A percentile compares a stretch with the other conserved stretches of the same genome.
phyloP scores from a whole-genome alignment of 2,329 filamentous ascomycete genomes.

The Dactylella cylindrospora region DNA sequence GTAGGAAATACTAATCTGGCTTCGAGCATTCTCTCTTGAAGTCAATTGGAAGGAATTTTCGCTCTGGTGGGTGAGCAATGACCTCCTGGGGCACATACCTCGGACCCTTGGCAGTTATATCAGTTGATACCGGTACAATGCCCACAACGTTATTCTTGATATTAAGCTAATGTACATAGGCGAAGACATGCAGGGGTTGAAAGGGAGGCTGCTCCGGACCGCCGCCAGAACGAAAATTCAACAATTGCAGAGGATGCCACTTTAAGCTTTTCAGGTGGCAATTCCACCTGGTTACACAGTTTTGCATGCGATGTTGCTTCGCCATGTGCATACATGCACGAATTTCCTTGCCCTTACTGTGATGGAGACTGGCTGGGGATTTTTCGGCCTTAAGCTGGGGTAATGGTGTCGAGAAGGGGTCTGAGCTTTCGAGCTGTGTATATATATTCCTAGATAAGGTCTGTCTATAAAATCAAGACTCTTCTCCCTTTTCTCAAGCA shows the following conservation, averaged over 20 bases:
- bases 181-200: background rate
- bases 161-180: background rate
- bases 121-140: no score
- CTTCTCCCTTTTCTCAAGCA: background rate
- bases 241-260: background rate
- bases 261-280: background rate
- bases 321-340: background rate
- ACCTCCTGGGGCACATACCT: no score
- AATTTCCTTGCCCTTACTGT: background rate
- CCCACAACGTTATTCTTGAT: slow-evolving; percentile 18
- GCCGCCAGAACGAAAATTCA: background rate
- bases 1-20: no score
- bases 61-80: no score
- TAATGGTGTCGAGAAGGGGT: no score
- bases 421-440: no score
- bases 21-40: no score
- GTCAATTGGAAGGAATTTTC: no score
- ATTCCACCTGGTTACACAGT: slow-evolving; percentile 12
- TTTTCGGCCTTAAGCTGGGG: slow-evolving; percentile 1
- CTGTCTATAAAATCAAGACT: background rate
- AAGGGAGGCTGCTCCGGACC: slow-evolving; percentile 11
- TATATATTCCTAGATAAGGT: background rate
- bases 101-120: no score
- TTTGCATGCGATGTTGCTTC: background rate
- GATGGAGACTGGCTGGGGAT: background rate